Evolutionary conservation across 2,329 filamentous ascomycete genomes (phyloP), one percentile per base, ranked within the genome.

Genomic region (Ophiostoma ulmi): DNA sequence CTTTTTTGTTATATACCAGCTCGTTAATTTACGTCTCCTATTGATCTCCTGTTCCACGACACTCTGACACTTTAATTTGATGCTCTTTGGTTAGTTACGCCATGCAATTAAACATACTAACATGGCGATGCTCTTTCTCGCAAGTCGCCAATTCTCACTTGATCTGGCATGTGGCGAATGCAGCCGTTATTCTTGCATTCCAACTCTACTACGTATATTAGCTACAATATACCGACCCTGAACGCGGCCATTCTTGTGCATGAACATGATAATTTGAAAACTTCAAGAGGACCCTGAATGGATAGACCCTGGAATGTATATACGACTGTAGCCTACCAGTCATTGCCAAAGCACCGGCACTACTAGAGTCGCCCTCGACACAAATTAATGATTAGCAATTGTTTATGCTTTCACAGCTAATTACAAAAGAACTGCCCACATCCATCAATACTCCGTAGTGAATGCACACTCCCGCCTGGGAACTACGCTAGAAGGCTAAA

Each of bases 1-100:
- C 5, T 5, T 14, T 35, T 63, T 20, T 63, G 58, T 63, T 63
- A 63, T 63, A 63, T 63, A 63, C 58, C 58, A 63, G 58, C 58
- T 35, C n/a, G n/a, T 26, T 58, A 14, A 63, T 63, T 63, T 35
- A 63, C 26, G 26, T 26, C 52, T 22, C 20, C 6, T 55, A 55
- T 48, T 48, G 20, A 7, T 20, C 3, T 44, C 13, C n/a, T 48
- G 6, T 20, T 39, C 8, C 14, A 48, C 14, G 17, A 3, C n/a
- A 48, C 20, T 17, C 6, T 22, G 8, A 8, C n/a, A 7, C 4
- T 26, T 1, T 10, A 31, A 3, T 26, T 13, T 58, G 52, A 58
- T 26, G n/a, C 2, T 13, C 22, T n/a, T 11, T 26, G n/a, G 13
- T 0, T 31, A 31, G 3, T 31, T 31, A 31, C 31, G 31, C 31